phyloP scores from a whole-genome alignment of 2,329 filamentous ascomycete species.

The Sarocladiaceae sp. region DNA sequence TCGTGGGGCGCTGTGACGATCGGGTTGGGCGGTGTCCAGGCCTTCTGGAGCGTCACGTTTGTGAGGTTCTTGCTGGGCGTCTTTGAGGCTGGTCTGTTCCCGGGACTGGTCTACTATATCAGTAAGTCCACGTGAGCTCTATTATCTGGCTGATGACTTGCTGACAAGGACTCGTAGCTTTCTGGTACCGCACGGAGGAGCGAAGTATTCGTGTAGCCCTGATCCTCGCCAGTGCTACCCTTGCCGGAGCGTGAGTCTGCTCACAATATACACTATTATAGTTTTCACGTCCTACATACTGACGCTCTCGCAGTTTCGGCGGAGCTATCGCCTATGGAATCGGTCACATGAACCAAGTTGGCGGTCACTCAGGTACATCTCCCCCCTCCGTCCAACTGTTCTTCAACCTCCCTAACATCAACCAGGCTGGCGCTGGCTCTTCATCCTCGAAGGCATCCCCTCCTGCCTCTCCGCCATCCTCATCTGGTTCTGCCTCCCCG shows the following conservation, averaged over 20 bases:
- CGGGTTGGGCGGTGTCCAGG: constrained; percentile 57
- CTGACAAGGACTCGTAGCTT: too few species aligned
- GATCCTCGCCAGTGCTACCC: constrained; percentile 58
- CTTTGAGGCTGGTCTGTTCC: constrained; percentile 66
- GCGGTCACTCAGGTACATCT: constrained; percentile 36
- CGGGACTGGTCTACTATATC: constrained; percentile 40
- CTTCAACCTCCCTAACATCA: background rate
- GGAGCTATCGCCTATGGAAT: constrained; percentile 65
- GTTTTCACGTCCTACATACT: background rate
- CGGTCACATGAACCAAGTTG: constrained; percentile 57
- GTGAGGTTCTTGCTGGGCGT: constrained; percentile 63
- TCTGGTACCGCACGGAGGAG: constrained; percentile 67
- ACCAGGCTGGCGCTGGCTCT: constrained; percentile 58
- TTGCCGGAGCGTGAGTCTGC: constrained; percentile 53
- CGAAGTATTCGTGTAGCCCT: constrained; percentile 59
- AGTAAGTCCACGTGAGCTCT: too few species aligned
- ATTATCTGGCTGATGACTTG: constrained; percentile 12
- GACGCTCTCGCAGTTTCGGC: constrained; percentile 38
- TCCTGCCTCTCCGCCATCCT: constrained; percentile 54
- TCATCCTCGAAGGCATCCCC: constrained; percentile 54
- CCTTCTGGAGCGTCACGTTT: constrained; percentile 56
- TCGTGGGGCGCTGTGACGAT: constrained; percentile 64
- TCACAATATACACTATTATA: too few species aligned
- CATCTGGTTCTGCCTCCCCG: constrained; percentile 61
- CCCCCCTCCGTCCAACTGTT: background rate